Evolutionary conservation across 768 basidiomycete species (phyloP), one percentile per base, ranked within the genome.

Genomic region (Amylocystis lapponica): DNA sequence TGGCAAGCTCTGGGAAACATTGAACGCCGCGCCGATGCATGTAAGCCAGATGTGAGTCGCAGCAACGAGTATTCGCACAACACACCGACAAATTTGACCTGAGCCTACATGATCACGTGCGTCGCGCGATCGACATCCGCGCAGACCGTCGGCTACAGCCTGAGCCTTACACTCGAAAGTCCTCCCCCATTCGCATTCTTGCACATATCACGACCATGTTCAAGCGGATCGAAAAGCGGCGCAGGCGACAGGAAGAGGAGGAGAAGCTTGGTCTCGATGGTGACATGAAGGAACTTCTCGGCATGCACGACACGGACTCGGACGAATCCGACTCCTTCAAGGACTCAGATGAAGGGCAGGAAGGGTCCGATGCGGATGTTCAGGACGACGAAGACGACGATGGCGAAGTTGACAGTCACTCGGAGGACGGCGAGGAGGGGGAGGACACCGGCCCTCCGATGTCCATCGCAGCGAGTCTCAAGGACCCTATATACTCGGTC

Each of bases 141-240:
- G 29, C 29, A 30, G 29, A 30, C 29, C 29, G 9, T n/a, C 29
- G 9, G 29, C n/a, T n/a, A n/a, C n/a, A n/a, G n/a, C n/a, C n/a
- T n/a, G n/a, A n/a, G n/a, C n/a, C n/a, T n/a, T n/a, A n/a, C n/a
- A n/a, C n/a, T n/a, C n/a, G n/a, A 30, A 9, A 30, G n/a, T 14
- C 14, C 22, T 30, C n/a, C 3, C n/a, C 26, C 14, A 21, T 27
- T 7, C 23, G n/a, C 30, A n/a, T n/a, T 1, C 43, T 4, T 13
- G 14, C 10, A 14, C n/a, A 31, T 39, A 34, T 2, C 29, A 31
- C 25, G 13, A 34, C 6, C 36, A 89, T 89, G 86, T 87, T 86
- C 70, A 89, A 90, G 64, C 77, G 87, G 46, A 70, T 86, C 6
- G 80, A 80, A 51, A 87, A 80, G 58, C 74, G 80, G 35, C 73